A percentile compares a stretch with the other conserved stretches of the same genome.
Conservation (phyloP, 768 basidiomycete genomes). For the Myochromella boudieri region DNA sequence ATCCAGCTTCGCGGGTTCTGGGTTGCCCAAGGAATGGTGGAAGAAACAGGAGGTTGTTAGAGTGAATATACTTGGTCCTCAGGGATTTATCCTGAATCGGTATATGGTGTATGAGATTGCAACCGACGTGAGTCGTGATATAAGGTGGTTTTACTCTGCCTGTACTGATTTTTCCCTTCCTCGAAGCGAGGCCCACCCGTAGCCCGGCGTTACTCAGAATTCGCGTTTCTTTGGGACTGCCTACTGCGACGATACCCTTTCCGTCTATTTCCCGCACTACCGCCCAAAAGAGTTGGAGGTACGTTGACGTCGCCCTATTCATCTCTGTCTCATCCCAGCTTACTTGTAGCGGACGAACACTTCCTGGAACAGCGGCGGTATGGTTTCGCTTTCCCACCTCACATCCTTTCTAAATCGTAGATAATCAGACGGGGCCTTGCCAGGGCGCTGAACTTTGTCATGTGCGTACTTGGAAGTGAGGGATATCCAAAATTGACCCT, state of each 20-base stretch:
- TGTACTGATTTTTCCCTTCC: too few relatives aligned
- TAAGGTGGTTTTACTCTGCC: too few relatives aligned
- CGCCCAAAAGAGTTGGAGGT: slow-evolving; percentile 93
- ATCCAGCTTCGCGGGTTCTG: slow-evolving; percentile 67
- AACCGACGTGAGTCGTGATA: slow-evolving; percentile 60
- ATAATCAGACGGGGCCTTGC: slow-evolving; percentile 68
- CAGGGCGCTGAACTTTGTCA: slow-evolving; percentile 76
- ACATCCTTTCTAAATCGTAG: slow-evolving; percentile 1
- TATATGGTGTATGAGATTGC: slow-evolving; percentile 82
- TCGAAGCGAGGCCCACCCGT: slow-evolving; percentile 66
- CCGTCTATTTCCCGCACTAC: slow-evolving; percentile 81
- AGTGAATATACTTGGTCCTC: slow-evolving; percentile 79
- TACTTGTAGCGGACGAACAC: slow-evolving; percentile 68
- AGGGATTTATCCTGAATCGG: slow-evolving; percentile 89
- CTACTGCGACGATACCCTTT: slow-evolving; percentile 89
- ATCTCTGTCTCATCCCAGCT: slow-evolving; percentile 7
- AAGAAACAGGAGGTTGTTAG: slow-evolving; percentile 72
- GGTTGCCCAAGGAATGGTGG: slow-evolving; percentile 85
- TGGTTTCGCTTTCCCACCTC: neutral
- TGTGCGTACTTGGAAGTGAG: slow-evolving; percentile 60
- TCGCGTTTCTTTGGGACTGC: slow-evolving; percentile 86
- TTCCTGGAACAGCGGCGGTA: slow-evolving; percentile 92
- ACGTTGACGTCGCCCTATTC: slow-evolving; percentile 32
- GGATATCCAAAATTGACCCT: neutral
- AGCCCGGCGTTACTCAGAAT: slow-evolving; percentile 89